Evolutionary conservation across 2,329 filamentous ascomycete species (phyloP).

Genomic region (Aureobasidium uvarum): DNA sequence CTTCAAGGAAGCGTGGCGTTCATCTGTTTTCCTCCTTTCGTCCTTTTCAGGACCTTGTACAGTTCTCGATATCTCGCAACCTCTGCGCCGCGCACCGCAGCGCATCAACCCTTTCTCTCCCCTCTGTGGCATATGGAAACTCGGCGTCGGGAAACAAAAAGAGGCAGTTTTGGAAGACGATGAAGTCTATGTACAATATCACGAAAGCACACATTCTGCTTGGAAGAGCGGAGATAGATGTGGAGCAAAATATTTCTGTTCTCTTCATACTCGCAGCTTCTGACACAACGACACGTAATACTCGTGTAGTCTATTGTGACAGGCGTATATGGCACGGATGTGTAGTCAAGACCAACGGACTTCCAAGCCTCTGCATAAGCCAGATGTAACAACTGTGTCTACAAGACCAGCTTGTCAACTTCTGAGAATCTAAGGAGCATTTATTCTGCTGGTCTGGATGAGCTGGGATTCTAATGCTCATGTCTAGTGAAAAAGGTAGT

Average conservation of each 20-base stretch:
- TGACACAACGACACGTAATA: background rate
- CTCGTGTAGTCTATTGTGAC: background rate
- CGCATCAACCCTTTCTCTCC: background rate
- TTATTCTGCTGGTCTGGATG: no score
- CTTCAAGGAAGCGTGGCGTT: conserved; percentile 23
- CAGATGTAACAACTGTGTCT: background rate
- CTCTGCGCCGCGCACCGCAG: background rate
- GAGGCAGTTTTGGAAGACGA: background rate
- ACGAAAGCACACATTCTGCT: conserved; percentile 9
- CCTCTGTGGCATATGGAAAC: conserved; percentile 7
- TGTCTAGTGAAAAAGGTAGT: background rate
- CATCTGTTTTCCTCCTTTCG: background rate
- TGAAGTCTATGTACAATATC: conserved; percentile 13
- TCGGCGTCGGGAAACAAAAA: conserved; percentile 13
- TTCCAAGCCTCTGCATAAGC: background rate
- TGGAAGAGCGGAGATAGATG: background rate
- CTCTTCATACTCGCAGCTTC: background rate
- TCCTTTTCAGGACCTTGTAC: conserved; percentile 2
- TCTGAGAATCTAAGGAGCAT: background rate
- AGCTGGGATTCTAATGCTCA: no score
- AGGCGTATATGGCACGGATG: background rate
- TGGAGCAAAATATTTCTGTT: conserved; percentile 4
- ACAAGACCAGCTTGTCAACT: background rate
- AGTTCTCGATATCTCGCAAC: background rate
- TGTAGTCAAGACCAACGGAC: background rate